phyloP scores from a whole-genome alignment of 768 basidiomycete genomes.

The Antrodiella citrinella region DNA sequence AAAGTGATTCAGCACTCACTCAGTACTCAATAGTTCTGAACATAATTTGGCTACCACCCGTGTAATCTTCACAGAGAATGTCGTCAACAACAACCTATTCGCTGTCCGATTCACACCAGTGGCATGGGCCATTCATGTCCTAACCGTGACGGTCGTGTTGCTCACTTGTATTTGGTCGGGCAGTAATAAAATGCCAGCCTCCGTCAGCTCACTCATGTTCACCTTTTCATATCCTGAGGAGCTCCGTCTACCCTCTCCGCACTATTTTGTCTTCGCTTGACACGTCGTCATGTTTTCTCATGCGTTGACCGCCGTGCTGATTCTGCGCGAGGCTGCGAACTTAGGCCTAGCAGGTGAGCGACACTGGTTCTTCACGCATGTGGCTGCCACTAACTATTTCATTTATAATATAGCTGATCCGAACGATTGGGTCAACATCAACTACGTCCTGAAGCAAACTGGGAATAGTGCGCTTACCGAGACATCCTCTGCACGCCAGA shows the following conservation, averaged over 20 bases:
- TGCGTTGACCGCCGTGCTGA: neutral
- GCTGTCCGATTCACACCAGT: no score
- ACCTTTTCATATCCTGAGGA: no score
- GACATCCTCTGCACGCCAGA: constrained; percentile 25
- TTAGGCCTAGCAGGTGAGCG: constrained; percentile 1
- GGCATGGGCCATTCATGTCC: no score
- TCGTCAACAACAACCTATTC: no score
- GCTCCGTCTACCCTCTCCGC: neutral
- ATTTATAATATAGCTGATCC: constrained; percentile 27
- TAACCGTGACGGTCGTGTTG: no score
- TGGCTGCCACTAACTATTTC: constrained; percentile 2
- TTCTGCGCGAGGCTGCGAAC: neutral
- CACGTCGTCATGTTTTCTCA: neutral
- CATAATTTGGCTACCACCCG: no score
- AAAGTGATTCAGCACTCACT: no score
- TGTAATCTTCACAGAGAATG: no score
- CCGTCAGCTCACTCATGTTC: neutral
- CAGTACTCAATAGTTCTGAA: no score
- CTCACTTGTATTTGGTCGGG: neutral
- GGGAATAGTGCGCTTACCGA: constrained; percentile 16
- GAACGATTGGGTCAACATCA: constrained; percentile 42
- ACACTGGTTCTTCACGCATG: neutral
- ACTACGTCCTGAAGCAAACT: constrained; percentile 30
- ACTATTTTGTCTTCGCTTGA: neutral
- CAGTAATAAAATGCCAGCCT: neutral